Evolutionary conservation across 2,329 filamentous ascomycete genomes (phyloP).

Genomic region (Cadophora luteo-olivacea): DNA sequence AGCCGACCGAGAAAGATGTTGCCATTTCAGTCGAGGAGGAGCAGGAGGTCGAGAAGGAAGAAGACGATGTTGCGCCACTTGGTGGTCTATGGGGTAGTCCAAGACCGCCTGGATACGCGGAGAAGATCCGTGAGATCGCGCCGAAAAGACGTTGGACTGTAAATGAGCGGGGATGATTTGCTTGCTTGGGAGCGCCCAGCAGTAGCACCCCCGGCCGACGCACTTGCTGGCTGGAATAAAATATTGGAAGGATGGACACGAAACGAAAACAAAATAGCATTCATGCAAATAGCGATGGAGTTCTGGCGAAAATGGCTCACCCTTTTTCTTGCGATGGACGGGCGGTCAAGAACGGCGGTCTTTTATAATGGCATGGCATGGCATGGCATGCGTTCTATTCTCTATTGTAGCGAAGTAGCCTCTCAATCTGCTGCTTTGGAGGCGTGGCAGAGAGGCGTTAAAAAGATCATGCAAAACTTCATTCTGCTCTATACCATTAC

Average conservation of each 20-base stretch:
- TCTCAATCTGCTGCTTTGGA: neutral
- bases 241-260: neutral
- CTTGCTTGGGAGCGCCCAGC: neutral
- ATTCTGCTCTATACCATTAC: neutral
- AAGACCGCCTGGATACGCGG: constrained; percentile 52
- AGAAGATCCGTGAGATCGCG: constrained; percentile 54
- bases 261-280: constrained; percentile 10
- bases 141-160: constrained; percentile 63
- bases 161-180: constrained; percentile 48
- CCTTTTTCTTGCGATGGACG: neutral
- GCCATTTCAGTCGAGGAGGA: neutral
- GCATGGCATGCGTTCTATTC: neutral
- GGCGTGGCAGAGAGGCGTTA: neutral
- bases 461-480: neutral
- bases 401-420: neutral
- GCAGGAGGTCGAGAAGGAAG: constrained; percentile 28
- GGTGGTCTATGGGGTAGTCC: constrained; percentile 53
- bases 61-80: constrained; percentile 48
- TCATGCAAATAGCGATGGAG: constrained; percentile 21
- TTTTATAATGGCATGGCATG: neutral
- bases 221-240: neutral
- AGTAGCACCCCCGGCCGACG: too few species aligned
- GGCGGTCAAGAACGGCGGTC: neutral
- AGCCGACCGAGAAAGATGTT: constrained; percentile 20
- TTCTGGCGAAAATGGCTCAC: constrained; percentile 20